A percentile compares a stretch with the other conserved stretches of the same genome.
Evolutionary conservation across 2,329 filamentous ascomycete genomes (phyloP).

Genomic region (Raffaelea albimanens): DNA sequence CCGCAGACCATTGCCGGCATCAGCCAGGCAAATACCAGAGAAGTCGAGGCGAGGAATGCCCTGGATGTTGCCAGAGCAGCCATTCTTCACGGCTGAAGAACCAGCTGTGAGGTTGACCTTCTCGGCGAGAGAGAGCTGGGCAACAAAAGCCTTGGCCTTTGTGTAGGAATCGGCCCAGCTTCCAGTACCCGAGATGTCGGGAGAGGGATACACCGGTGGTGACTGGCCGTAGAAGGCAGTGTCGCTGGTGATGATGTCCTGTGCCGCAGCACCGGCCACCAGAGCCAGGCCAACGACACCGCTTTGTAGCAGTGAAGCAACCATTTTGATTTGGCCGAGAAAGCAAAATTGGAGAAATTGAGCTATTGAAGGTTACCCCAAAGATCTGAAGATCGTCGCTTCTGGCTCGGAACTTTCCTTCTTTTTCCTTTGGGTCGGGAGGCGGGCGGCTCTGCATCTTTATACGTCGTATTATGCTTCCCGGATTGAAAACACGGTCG

Average conservation of each 20-base stretch:
- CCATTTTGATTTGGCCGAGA: too few species aligned
- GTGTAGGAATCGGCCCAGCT: conserved; percentile 13
- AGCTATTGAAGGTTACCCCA: too few species aligned
- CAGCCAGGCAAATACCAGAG: conserved; percentile 30
- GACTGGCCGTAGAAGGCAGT: not conserved
- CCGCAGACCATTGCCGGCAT: conserved; percentile 32
- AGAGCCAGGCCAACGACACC: too few species aligned
- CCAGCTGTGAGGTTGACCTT: conserved; percentile 50
- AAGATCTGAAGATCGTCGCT: too few species aligned
- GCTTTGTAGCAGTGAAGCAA: too few species aligned
- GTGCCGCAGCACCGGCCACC: too few species aligned
- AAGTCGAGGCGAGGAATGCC: conserved; percentile 29
- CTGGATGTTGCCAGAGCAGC: not conserved
- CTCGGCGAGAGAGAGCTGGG: conserved; percentile 69
- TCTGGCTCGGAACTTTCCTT: too few species aligned
- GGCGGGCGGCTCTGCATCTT: too few species aligned
- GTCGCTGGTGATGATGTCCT: not conserved
- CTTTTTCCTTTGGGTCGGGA: too few species aligned
- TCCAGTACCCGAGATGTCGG: not conserved
- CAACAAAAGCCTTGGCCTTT: conserved; percentile 59
- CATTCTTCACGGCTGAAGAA: not conserved
- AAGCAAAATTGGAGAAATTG: too few species aligned
- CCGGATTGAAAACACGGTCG: too few species aligned
- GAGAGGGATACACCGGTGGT: not conserved
- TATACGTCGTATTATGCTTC: too few species aligned